Percentiles rank a stretch among this genome's conserved stretches.
phyloP scores from a whole-genome alignment of 352 stramenopile genomes.

The Pseudoperonospora humuli region DNA sequence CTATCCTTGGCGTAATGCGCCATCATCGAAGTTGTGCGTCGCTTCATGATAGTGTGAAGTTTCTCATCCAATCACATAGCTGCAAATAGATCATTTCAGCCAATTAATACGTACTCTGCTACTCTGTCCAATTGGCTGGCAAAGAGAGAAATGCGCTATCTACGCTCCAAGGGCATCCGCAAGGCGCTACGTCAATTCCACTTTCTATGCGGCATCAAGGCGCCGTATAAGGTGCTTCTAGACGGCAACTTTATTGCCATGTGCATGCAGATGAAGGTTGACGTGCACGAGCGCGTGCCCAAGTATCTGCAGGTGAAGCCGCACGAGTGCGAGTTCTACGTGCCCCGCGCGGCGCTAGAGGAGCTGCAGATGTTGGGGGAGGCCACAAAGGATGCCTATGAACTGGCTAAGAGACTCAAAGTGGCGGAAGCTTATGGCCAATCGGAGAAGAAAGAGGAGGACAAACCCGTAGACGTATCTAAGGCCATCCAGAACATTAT shows the following conservation, averaged over 20 bases:
- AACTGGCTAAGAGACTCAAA: constrained; percentile 61
- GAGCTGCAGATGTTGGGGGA: constrained; percentile 72
- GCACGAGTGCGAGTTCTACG: constrained; percentile 64
- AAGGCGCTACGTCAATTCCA: constrained; percentile 85
- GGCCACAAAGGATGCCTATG: constrained; percentile 45
- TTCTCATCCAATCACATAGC: constrained; percentile 14
- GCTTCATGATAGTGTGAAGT: constrained; percentile 13
- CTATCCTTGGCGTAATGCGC: too few relatives aligned
- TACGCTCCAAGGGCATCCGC: constrained; percentile 80
- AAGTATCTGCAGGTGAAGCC: constrained; percentile 80
- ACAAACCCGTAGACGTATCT: constrained; percentile 37
- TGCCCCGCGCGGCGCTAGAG: constrained; percentile 52
- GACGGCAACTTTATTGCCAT: constrained; percentile 86
- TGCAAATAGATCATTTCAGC: background rate
- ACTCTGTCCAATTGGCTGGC: constrained; percentile 24
- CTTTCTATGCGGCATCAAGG: constrained; percentile 82
- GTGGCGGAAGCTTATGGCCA: constrained; percentile 42
- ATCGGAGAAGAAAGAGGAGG: constrained; percentile 13
- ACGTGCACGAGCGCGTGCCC: constrained; percentile 64
- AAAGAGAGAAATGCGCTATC: constrained; percentile 52
- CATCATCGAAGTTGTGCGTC: too few relatives aligned
- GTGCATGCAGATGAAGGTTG: constrained; percentile 84
- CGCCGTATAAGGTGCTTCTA: constrained; percentile 77
- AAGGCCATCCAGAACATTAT: constrained; percentile 46
- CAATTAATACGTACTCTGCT: background rate